Evolutionary conservation across 2,329 filamentous ascomycete genomes (phyloP).

Genomic region (Epicoccum nigrum): DNA sequence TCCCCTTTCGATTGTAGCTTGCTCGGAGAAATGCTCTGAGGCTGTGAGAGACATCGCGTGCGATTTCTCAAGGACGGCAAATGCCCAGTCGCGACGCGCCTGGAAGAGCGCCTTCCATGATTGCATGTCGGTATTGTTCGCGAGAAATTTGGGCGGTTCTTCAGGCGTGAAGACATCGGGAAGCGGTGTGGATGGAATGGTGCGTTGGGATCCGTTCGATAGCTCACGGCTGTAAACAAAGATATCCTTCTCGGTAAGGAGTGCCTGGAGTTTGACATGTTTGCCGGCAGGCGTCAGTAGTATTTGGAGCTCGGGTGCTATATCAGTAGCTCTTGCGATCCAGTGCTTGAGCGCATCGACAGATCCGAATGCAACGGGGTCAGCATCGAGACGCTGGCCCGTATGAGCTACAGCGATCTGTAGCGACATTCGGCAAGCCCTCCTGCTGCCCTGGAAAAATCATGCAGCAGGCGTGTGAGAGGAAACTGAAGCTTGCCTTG

Average conservation of each 20-base stretch:
- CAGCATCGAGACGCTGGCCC: constrained; percentile 82
- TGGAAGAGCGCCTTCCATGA: constrained; percentile 91
- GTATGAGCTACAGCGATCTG: constrained; percentile 92
- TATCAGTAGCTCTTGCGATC: constrained; percentile 75
- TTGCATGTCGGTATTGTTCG: constrained; percentile 77
- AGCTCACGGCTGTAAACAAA: constrained; percentile 85
- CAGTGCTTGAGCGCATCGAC: constrained; percentile 85
- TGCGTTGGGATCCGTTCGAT: constrained; percentile 52
- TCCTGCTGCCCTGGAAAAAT: constrained; percentile 28
- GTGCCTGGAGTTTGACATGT: constrained; percentile 78
- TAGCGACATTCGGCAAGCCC: constrained; percentile 72
- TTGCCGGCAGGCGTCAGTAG: constrained; percentile 84
- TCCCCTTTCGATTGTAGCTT: constrained; percentile 77
- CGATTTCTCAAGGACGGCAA: constrained; percentile 72
- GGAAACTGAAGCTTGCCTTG: constrained; percentile 18
- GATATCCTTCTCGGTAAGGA: constrained; percentile 85
- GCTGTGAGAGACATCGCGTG: constrained; percentile 66
- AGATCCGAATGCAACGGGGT: constrained; percentile 75
- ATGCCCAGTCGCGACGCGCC: constrained; percentile 79
- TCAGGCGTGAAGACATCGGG: constrained; percentile 65
- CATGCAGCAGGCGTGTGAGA: constrained; percentile 26
- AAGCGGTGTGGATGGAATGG: constrained; percentile 60
- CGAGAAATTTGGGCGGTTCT: constrained; percentile 77
- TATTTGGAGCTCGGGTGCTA: constrained; percentile 80
- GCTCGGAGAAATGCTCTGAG: constrained; percentile 72